Base-by-base conservation (phyloP, 2,329 filamentous ascomycete species). In the Sarocladium oryzae region DNA sequence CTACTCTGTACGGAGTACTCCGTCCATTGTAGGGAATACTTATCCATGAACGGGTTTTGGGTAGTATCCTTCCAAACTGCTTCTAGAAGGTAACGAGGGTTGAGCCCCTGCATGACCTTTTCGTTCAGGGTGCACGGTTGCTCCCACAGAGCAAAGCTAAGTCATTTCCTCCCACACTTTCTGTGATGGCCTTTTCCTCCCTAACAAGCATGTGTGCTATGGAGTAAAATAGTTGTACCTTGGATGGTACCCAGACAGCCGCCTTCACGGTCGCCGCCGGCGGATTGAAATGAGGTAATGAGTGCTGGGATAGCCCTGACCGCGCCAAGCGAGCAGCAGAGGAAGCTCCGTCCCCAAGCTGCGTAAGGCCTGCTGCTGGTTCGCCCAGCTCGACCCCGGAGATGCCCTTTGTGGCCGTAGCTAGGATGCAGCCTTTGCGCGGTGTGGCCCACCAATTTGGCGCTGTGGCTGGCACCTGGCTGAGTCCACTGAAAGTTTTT, bases 401-500 rank as follows among this genome's bases (percentile, higher is more conserved):
- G 43, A 48, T 48, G 43, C 43, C 43, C 28, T 48, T 48, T 48
- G 28, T 15, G 33, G 43, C 40, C 40, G 26, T 43, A 28, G 40
- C 23, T 28, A 4, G 13, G 9, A 4, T 43, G 40, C 40, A 26
- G 10, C 40, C 21, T 28, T 26, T 11, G 40, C 36, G 10, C n/a
- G 35, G 35, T 26, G 21, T 28, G 43, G 43, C 43, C 43, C 43
- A 15, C 40, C 21, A 45, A 10, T 23, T 11, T 45, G 40, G 16
- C 23, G 9, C 16, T 48, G 43, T 48, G 43, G 43, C 43, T 48
- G 43, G 43, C 26, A 48, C 15, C 28, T 48, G 43, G 43, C 26
- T n/a, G 21, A 30, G 4, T 33, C 43, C 43, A 32, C 43, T 20
- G 43, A 48, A 48, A 48, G 43, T 48, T 48, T 48, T 40, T 48